Base-by-base conservation (phyloP, 2,329 filamentous ascomycete genomes). In the Botryosphaeria dothidea region DNA sequence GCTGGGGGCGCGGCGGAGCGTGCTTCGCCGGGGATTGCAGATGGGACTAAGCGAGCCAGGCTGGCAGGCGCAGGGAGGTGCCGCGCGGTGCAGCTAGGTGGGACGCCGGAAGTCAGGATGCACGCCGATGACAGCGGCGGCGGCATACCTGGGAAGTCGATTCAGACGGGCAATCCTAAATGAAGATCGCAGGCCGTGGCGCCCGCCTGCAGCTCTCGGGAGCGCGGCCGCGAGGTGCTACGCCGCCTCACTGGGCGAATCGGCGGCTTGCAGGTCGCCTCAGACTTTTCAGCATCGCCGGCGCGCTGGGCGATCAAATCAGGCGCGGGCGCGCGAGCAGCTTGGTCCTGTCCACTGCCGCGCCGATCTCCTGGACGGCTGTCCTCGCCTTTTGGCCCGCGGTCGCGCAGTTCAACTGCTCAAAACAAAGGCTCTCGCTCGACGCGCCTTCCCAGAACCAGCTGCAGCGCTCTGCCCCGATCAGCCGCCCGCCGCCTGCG, bases 261-360 rank as follows among this genome's bases (percentile, higher is more conserved):
- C 56, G 56, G 36, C 36, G 38, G 17, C 34, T 19, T 19, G 38
- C 49, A 52, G 49, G 27, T 45, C 52, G 54, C 54, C 56, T 60
- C 56, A 60, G 38, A 34, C 38, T 58, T 58, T 58, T 58, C 51
- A 38, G 36, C 38, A 45, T 60, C 56, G 56, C 36, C 54, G 29
- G 54, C 54, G 54, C 54, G 54, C 56, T 41, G 56, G 38, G 56
- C 56, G 56, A 60, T 60, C 56, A 60, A 60, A 60, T 45, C 56
- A 60, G 56, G 41, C 56, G 43, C 38, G 38, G 25, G 56, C 56
- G 11, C n/a, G n/a, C n/a, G n/a, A n/a, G n/a, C n/a, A n/a, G n/a
- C n/a, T n/a, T n/a, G 31, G 41, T 25, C n/a, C 38, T 43, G 17
- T 60, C 56, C 38, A 60, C 36, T 60, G 56, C 38, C 56, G 56